phyloP scores from a whole-genome alignment of 208 protist species.

The Crithidia mellificae region DNA sequence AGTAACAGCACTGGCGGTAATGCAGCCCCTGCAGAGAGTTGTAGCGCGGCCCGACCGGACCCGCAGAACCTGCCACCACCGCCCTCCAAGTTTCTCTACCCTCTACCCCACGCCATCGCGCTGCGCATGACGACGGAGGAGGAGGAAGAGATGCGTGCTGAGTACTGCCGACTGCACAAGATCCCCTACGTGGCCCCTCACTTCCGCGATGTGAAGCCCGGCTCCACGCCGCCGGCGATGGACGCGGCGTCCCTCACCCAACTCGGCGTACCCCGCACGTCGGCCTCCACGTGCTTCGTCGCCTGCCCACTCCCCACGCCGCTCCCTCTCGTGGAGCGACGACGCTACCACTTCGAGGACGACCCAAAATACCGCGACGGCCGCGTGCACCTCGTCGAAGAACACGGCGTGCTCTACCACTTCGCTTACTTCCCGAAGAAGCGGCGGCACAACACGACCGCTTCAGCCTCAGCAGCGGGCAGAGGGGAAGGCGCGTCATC shows the following conservation, averaged over 20 bases:
- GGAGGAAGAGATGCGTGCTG: slow-evolving; percentile 37
- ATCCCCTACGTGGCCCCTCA: slow-evolving; percentile 30
- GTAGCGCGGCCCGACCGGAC: not conserved
- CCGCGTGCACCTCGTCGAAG: slow-evolving; percentile 64
- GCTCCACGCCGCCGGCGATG: not conserved
- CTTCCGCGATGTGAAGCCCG: slow-evolving; percentile 24
- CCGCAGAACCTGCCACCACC: slow-evolving; percentile 6
- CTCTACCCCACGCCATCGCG: slow-evolving; percentile 38
- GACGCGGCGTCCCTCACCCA: not conserved
- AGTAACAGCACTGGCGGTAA: too few relatives aligned
- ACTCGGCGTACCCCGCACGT: slow-evolving; percentile 10
- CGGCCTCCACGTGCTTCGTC: slow-evolving; percentile 12
- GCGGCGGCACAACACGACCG: not conserved
- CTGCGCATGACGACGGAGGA: slow-evolving; percentile 37
- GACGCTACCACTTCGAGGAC: slow-evolving; percentile 42
- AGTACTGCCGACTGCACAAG: slow-evolving; percentile 26
- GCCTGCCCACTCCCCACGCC: slow-evolving; percentile 13
- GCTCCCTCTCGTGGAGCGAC: slow-evolving; percentile 30
- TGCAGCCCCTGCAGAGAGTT: not conserved
- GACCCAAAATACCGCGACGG: slow-evolving; percentile 47
- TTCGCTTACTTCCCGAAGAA: slow-evolving; percentile 44
- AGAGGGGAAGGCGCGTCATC: too few relatives aligned
- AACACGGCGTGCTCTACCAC: slow-evolving; percentile 62
- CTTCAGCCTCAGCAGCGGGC: not conserved
- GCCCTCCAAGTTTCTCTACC: slow-evolving; percentile 28